Base-by-base conservation (phyloP, 495 filamentous ascomycete genomes). In the Podospora fimiseda region DNA sequence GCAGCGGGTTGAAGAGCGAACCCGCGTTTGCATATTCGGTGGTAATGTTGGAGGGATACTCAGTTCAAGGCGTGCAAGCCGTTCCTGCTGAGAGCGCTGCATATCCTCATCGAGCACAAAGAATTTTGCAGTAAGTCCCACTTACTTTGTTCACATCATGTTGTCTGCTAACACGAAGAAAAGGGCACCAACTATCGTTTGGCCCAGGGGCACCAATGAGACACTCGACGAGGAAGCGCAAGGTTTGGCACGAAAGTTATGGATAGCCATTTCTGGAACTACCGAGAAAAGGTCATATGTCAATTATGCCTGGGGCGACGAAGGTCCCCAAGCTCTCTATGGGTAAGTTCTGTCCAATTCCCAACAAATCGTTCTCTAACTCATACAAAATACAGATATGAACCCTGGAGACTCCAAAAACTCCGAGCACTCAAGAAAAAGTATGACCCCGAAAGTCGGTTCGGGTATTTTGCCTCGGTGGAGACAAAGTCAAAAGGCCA, bases 11-110 rank as follows among this genome's bases (percentile, higher is more conserved):
- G 21, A 45, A 40, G 11, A 37, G 22, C 11, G 48, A 53, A 23
- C 37, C 55, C 2, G 48, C 39, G n/a, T 53, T 72, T 11, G 64
- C 60, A 40, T 59, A 54, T 23, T 75, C 75, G 3, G 56, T 74
- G 27, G 69, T 76, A 55, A 67, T 79, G 54, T 75, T 81, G 19
- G 81, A 82, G 57, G 74, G 72, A 3, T 81, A 81, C 60, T 67
- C 76, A 4, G 42, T 59, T 2, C 52, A 71, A 13, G 78, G 66
- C 0, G 75, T 83, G 0, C 63, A 74, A 20, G 62, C 61, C 0
- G 58, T 80, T 0, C 53, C 62, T 1, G 43, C 38, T 22, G 59
- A 65, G 7, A 62, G 65, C 2, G 76, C 69, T 21, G 77, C 78
- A 0, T 79, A 72, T 49, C 66, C 77, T 3, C 61, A 49, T 22